Percentiles rank a stretch among this genome's conserved stretches.
Evolutionary conservation across 1,139 yeast species (phyloP).

Genomic region (Zhuliangozyma blackwelliae): DNA sequence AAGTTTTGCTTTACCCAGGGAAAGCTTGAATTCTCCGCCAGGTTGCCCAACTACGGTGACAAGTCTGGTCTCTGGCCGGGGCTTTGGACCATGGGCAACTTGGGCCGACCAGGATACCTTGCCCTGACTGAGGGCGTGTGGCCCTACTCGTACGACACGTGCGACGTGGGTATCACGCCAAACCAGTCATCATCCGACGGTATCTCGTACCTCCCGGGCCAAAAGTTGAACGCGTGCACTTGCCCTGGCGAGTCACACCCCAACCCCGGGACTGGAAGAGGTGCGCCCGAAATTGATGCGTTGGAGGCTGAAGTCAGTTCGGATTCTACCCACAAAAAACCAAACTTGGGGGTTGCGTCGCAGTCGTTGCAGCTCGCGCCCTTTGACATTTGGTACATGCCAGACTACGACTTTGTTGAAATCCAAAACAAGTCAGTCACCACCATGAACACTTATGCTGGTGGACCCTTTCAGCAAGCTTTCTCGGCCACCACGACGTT

Average conservation of each 20-base stretch:
- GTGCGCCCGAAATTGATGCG: conserved; percentile 88
- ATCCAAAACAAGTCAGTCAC: conserved; percentile 60
- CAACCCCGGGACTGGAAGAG: conserved; percentile 73
- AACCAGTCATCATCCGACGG: conserved; percentile 84
- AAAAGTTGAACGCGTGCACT: conserved; percentile 62
- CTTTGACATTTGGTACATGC: conserved; percentile 79
- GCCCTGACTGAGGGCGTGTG: conserved; percentile 83
- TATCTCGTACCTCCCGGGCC: conserved; percentile 74
- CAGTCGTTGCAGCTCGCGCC: conserved; percentile 86
- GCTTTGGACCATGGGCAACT: conserved; percentile 82
- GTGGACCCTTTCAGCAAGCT: conserved; percentile 87
- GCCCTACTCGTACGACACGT: conserved; percentile 81
- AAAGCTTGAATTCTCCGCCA: conserved; percentile 61
- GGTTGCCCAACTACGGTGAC: conserved; percentile 67
- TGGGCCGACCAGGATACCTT: conserved; percentile 79
- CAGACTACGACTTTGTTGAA: conserved; percentile 70
- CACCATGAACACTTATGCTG: conserved; percentile 70
- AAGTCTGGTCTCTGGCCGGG: conserved; percentile 88
- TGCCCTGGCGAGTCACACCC: conserved; percentile 81
- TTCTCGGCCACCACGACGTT: conserved; percentile 70
- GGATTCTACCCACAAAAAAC: conserved; percentile 10
- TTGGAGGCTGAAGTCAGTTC: conserved; percentile 69
- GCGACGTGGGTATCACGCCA: conserved; percentile 87
- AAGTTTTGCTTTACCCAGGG: conserved; percentile 80
- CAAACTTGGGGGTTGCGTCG: conserved; percentile 63